Percentiles rank a stretch among this genome's conserved stretches.
Evolutionary conservation across 768 basidiomycete species (phyloP).

Genomic region (Suillus subaureus): DNA sequence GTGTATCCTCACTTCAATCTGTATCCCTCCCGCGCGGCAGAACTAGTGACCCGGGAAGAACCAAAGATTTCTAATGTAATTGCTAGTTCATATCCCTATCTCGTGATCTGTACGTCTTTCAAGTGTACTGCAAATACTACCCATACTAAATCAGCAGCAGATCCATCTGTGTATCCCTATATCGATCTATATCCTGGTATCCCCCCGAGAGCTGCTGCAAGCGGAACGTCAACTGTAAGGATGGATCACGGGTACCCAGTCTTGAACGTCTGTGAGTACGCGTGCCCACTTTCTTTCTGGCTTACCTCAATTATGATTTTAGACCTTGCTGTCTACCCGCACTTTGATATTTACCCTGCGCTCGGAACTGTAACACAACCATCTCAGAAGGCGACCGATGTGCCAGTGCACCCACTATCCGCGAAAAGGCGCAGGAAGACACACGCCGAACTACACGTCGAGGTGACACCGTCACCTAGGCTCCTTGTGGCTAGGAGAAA

Average conservation of each 20-base stretch:
- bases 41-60: conserved; percentile 13
- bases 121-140: conserved; percentile 7
- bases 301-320: conserved; percentile 10
- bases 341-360: conserved; percentile 27
- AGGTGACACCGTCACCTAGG: conserved; percentile 11
- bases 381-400: neutral
- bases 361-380: neutral
- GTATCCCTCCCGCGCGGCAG: conserved; percentile 25
- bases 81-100: conserved; percentile 7
- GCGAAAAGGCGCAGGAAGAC: conserved; percentile 20
- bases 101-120: conserved; percentile 10
- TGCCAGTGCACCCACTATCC: conserved; percentile 6
- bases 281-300: conserved; percentile 17
- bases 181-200: conserved; percentile 31
- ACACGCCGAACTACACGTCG: conserved; percentile 23
- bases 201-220: neutral
- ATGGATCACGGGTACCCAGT: conserved; percentile 16
- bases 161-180: conserved; percentile 40
- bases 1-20: conserved; percentile 36
- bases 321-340: conserved; percentile 24
- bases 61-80: neutral
- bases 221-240: conserved; percentile 2
- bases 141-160: conserved; percentile 23
- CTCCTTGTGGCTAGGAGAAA: conserved; percentile 8
- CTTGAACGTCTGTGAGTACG: conserved; percentile 17